Percentiles rank a stretch among this genome's conserved stretches.
Evolutionary conservation across 345 rosid genomes (phyloP).

Genomic region (Eutrema japonicum): DNA sequence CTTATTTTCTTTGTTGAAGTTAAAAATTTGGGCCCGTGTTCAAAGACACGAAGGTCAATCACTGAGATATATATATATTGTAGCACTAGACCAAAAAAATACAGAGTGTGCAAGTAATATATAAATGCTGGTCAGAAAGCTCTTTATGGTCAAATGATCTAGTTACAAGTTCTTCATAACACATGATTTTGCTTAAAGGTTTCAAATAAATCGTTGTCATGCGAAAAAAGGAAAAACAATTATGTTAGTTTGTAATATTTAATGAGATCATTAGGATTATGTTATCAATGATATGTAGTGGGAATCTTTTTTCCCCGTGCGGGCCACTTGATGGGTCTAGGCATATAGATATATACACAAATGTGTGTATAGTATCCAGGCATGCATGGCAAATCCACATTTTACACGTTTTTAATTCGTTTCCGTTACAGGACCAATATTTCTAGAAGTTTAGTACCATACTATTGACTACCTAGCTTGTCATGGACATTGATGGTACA

Average conservation of each 20-base stretch:
- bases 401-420: constrained; percentile 36
- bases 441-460: constrained; percentile 7
- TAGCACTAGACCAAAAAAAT: not conserved
- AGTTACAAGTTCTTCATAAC: not conserved
- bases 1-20: not conserved
- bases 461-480: constrained; percentile 38
- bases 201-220: constrained; percentile 1
- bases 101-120: not conserved
- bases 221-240: not conserved
- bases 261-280: constrained; percentile 13
- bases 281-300: constrained; percentile 11
- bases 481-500: constrained; percentile 16
- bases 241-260: constrained; percentile 13
- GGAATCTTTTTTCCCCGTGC: constrained; percentile 15
- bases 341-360: not conserved
- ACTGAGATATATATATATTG: not conserved
- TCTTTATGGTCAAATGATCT: not conserved
- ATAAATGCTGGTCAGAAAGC: constrained; percentile 5
- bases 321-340: constrained; percentile 27
- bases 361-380: constrained; percentile 2
- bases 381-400: constrained; percentile 18
- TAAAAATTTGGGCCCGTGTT: too few species aligned
- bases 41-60: too few species aligned
- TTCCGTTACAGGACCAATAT: constrained; percentile 4
- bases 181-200: not conserved